A percentile compares a stretch with the other conserved stretches of the same genome.
Conservation (phyloP, 2,329 filamentous ascomycete species). For the Cyanodermella asteris region DNA sequence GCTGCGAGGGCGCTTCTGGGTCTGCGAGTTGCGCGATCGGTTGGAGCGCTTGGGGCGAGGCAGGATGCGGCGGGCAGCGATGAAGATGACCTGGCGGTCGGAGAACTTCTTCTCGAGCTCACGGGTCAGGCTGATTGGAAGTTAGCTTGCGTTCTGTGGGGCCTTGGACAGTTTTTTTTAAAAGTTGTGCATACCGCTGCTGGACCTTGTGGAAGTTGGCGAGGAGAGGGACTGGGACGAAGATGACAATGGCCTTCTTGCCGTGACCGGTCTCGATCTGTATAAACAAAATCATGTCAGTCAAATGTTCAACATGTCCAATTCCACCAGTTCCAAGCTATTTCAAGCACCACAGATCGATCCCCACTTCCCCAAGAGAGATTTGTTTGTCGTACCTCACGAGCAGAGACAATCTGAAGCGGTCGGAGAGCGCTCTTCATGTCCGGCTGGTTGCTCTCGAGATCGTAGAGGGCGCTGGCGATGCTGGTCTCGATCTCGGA, state of each 20-base stretch:
- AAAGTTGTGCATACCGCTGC: conserved; percentile 59
- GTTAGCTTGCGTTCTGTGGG: neutral
- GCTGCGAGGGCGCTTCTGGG: conserved; percentile 94
- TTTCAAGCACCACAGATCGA: no score
- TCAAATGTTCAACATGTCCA: neutral
- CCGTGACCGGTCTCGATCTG: conserved; percentile 99
- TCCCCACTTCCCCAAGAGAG: no score
- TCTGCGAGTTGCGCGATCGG: conserved; percentile 88
- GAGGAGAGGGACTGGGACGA: conserved; percentile 98
- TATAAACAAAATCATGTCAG: conserved; percentile 13
- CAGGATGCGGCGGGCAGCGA: conserved; percentile 95
- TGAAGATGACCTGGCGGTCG: conserved; percentile 97
- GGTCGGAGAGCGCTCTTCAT: conserved; percentile 90
- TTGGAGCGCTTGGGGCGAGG: conserved; percentile 96
- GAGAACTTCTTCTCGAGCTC: conserved; percentile 99
- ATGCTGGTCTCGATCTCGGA: conserved; percentile 96
- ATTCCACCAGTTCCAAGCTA: no score
- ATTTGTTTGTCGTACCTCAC: conserved; percentile 99
- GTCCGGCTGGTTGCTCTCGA: conserved; percentile 98
- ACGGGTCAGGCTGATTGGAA: conserved; percentile 59
- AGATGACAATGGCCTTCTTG: conserved; percentile 99
- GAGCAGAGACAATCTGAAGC: conserved; percentile 95
- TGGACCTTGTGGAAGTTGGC: conserved; percentile 98
- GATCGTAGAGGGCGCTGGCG: conserved; percentile 90
- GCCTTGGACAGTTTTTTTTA: conserved; percentile 1